These are phyloP conservation scores for Monascus purpureus DNA, from an alignment of 495 filamentous ascomycete genomes.

Conservation along the genomic window DNA sequence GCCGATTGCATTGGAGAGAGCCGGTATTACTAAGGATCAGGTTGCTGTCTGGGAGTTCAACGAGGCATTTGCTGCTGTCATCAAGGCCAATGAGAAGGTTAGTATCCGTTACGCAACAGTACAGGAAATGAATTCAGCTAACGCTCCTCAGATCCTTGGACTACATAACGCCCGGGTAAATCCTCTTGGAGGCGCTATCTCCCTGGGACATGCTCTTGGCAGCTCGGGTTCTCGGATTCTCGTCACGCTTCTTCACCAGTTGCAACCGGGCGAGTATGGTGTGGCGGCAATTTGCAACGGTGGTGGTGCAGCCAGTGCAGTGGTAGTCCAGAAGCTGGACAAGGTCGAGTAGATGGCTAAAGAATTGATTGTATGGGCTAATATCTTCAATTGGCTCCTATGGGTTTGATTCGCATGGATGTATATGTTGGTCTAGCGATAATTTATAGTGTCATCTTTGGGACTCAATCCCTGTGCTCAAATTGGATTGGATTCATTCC, in stretches of 20 bases:
- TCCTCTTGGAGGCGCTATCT: slow-evolving; percentile 78
- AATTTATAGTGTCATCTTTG: too few relatives aligned
- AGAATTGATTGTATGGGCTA: background rate
- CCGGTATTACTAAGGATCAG: slow-evolving; percentile 77
- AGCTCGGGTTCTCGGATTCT: slow-evolving; percentile 91
- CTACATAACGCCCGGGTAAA: slow-evolving; percentile 71
- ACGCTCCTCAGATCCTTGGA: slow-evolving; percentile 49
- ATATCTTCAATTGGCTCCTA: background rate
- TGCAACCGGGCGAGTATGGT: slow-evolving; percentile 85
- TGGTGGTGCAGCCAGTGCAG: slow-evolving; percentile 78
- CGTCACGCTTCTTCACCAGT: slow-evolving; percentile 75
- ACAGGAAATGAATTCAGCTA: slow-evolving; percentile 10
- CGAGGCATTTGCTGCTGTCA: slow-evolving; percentile 92
- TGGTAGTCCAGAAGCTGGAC: slow-evolving; percentile 83
- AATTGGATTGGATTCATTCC: too few relatives aligned
- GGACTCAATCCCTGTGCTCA: too few relatives aligned
- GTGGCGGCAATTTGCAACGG: slow-evolving; percentile 96
- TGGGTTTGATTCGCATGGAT: too few relatives aligned
- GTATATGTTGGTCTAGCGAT: too few relatives aligned
- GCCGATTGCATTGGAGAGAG: slow-evolving; percentile 73
- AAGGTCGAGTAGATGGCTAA: slow-evolving; percentile 31
- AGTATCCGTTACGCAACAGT: slow-evolving; percentile 4
- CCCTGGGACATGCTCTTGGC: slow-evolving; percentile 85
- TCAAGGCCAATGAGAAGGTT: slow-evolving; percentile 87
- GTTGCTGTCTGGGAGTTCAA: slow-evolving; percentile 96